Base-by-base conservation (phyloP, 208 protist species). In the Herpetomonas samuelpessoai region DNA sequence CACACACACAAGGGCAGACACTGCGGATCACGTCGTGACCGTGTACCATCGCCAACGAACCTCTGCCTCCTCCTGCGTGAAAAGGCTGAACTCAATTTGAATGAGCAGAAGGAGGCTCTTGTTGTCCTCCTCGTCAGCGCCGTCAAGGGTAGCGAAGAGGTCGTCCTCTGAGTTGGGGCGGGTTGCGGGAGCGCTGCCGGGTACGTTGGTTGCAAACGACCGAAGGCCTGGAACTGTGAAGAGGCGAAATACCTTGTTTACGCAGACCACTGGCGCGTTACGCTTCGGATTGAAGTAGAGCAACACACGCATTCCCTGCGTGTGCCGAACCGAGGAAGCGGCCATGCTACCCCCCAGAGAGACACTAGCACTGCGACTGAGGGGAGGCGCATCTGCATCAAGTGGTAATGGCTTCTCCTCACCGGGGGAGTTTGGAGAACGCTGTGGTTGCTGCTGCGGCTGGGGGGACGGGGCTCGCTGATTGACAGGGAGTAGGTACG, bases 201-300 rank as follows among this genome's bases (percentile, higher is more conserved):
- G n/a, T n/a, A n/a, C n/a, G n/a, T n/a, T n/a, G 16, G 53, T 60
- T 1, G 55, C 49, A 21, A 55, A 39, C 31, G 55, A 41, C 6
- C 57, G 48, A 46, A 77, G 18, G 0, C 72, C 68, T 0, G 77
- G 75, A 27, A 81, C 46, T 1, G 64, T 67, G 47, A 77, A 79
- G 25, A 86, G 63, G 14, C 79, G 74, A 45, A 86, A 86, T 44
- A 86, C 62, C 54, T 86, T 86, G 57, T 74, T 78, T 25, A 86
- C 75, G 25, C 74, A 74, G 27, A 86, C 62, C 48, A 80, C 41
- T 6, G 79, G 79, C 2, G 66, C 57, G 44, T 79, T 79, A 30
- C 71, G 71, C 48, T 55, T 49, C 18, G 67, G 53, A 24, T 79
- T 60, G 50, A 79, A 86, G 71, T 71, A 80, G 28, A 86, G 49